phyloP scores from a whole-genome alignment of 208 protist species.

The Trypanosoma caninum region DNA sequence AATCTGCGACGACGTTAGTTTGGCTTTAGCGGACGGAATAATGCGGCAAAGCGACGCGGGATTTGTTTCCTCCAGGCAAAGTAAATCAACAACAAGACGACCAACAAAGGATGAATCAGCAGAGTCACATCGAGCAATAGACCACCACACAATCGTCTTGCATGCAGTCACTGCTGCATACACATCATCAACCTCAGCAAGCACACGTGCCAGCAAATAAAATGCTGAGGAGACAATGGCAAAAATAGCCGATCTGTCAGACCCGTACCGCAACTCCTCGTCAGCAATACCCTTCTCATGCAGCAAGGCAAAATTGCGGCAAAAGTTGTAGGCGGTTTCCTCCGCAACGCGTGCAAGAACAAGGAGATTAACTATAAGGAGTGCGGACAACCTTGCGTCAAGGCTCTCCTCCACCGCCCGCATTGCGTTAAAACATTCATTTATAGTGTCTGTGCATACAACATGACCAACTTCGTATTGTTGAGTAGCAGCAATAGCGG shows the following conservation, averaged over 20 bases:
- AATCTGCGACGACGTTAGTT: constrained; percentile 12
- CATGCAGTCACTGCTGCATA: constrained; percentile 42
- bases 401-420: constrained; percentile 23
- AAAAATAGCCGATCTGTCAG: too few relatives aligned
- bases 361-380: constrained; percentile 39
- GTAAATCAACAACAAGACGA: constrained; percentile 11
- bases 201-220: constrained; percentile 29
- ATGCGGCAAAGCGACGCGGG: background rate
- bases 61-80: constrained; percentile 1
- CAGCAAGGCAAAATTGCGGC: background rate
- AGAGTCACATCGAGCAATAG: constrained; percentile 74
- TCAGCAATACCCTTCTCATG: too few relatives aligned
- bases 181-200: constrained; percentile 41
- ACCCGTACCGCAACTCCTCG: too few relatives aligned
- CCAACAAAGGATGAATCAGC: constrained; percentile 38
- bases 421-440: background rate
- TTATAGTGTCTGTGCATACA: background rate
- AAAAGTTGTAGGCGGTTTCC: constrained; percentile 25
- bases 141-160: constrained; percentile 53
- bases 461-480: constrained; percentile 7
- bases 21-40: background rate
- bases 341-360: constrained; percentile 40
- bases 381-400: constrained; percentile 27
- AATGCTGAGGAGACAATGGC: constrained; percentile 15
- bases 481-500: background rate